Percentiles rank a stretch among this genome's conserved stretches.
These are phyloP conservation scores for Penicillium sp. DNA, from an alignment of 2,329 filamentous ascomycete species.

Conservation along the genomic window DNA sequence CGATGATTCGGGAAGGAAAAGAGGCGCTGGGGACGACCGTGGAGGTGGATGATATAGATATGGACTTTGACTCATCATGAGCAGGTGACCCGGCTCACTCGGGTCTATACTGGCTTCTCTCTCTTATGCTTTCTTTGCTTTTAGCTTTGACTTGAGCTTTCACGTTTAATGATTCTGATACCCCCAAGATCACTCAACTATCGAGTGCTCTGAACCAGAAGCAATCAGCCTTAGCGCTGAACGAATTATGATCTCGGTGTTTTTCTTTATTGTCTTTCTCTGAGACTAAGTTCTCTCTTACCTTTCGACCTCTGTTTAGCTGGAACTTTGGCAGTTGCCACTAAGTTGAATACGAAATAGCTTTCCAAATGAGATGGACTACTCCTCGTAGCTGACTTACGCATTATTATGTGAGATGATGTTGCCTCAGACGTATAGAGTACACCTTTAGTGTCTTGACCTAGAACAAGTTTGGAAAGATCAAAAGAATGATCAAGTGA, in stretches of 20 bases:
- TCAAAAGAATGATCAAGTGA: too few species aligned
- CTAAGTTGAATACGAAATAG: not conserved
- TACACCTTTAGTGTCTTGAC: too few species aligned
- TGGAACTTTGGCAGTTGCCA: not conserved
- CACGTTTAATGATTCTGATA: constrained; percentile 19
- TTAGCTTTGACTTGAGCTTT: not conserved
- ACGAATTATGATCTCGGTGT: constrained; percentile 23
- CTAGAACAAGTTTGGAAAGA: too few species aligned
- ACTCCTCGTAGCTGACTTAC: too few species aligned
- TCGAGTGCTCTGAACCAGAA: constrained; percentile 20
- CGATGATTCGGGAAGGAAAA: constrained; percentile 86
- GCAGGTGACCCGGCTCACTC: not conserved
- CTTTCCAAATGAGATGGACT: too few species aligned
- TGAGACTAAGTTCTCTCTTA: not conserved
- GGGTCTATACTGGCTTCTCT: not conserved
- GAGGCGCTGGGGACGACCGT: constrained; percentile 78
- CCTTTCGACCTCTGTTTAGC: not conserved
- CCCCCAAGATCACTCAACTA: not conserved
- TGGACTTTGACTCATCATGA: constrained; percentile 33
- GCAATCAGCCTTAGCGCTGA: constrained; percentile 5
- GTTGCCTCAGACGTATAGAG: too few species aligned
- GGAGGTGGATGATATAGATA: constrained; percentile 58
- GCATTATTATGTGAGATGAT: too few species aligned
- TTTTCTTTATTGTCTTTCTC: not conserved
- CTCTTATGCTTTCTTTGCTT: not conserved